Conservation (phyloP, 2,329 filamentous ascomycete species). For the Talaromyces sp. region DNA sequence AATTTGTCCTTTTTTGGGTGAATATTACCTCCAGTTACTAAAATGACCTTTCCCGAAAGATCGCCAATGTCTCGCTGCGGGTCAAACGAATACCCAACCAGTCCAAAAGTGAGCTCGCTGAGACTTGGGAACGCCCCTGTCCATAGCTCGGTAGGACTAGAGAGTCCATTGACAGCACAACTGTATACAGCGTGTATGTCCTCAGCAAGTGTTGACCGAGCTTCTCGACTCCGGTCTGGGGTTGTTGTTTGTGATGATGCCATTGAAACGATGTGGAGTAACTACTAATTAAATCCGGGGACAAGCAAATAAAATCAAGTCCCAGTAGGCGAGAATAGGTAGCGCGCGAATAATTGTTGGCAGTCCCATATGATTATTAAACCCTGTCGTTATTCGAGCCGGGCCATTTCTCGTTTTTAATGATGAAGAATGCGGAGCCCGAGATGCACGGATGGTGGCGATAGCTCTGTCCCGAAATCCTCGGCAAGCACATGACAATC, state of each 20-base stretch:
- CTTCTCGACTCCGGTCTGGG: neutral
- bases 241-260: neutral
- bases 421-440: neutral
- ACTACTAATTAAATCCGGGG: neutral
- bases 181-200: slow-evolving; percentile 8
- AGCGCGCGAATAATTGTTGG: neutral
- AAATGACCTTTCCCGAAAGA: slow-evolving; percentile 44
- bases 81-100: slow-evolving; percentile 31
- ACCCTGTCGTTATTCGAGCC: neutral
- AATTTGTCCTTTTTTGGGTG: neutral
- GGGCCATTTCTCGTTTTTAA: neutral
- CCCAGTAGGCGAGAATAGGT: neutral
- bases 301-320: neutral
- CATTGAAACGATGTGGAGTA: neutral
- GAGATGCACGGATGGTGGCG: neutral
- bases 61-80: slow-evolving; percentile 41
- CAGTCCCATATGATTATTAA: too few species aligned
- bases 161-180: slow-evolving; percentile 18
- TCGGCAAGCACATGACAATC: neutral
- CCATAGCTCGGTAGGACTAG: slow-evolving; percentile 24
- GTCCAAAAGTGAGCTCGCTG: slow-evolving; percentile 28
- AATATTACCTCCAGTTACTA: slow-evolving; percentile 45
- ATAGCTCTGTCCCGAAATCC: neutral
- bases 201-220: slow-evolving; percentile 7
- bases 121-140: slow-evolving; percentile 29